These are phyloP conservation scores for Rosa persica DNA, from an alignment of 306 rosid species.

Conservation along the genomic window DNA sequence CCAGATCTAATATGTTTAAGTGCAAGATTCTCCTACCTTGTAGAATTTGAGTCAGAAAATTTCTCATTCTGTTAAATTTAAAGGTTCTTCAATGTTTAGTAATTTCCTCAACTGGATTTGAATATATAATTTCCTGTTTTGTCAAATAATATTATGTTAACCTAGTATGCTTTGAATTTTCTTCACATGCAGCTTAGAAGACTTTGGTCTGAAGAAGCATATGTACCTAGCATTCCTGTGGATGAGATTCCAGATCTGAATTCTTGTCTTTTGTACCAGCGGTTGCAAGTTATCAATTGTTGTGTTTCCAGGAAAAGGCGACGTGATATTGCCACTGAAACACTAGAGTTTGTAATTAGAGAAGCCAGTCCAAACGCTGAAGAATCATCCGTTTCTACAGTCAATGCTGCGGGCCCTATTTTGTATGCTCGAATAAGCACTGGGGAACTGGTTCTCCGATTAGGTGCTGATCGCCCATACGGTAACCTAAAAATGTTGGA, in stretches of 20 bases:
- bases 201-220: constrained; percentile 68
- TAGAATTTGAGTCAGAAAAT: constrained; percentile 3
- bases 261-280: constrained; percentile 84
- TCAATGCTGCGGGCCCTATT: constrained; percentile 45
- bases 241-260: constrained; percentile 90
- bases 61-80: background rate
- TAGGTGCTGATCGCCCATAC: constrained; percentile 67
- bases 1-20: background rate
- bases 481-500: constrained; percentile 78
- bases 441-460: constrained; percentile 88
- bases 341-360: constrained; percentile 63
- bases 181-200: constrained; percentile 66
- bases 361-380: constrained; percentile 54
- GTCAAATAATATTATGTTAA: constrained; percentile 22
- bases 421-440: constrained; percentile 66
- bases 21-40: constrained; percentile 14
- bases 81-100: background rate
- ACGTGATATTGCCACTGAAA: constrained; percentile 61
- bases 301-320: constrained; percentile 87
- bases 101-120: constrained; percentile 10
- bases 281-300: constrained; percentile 86
- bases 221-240: constrained; percentile 68
- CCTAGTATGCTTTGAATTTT: constrained; percentile 17
- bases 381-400: constrained; percentile 34
- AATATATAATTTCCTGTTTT: constrained; percentile 18